Evolutionary conservation across 495 filamentous ascomycete genomes (phyloP).

Genomic region (Filosporella fistucella): DNA sequence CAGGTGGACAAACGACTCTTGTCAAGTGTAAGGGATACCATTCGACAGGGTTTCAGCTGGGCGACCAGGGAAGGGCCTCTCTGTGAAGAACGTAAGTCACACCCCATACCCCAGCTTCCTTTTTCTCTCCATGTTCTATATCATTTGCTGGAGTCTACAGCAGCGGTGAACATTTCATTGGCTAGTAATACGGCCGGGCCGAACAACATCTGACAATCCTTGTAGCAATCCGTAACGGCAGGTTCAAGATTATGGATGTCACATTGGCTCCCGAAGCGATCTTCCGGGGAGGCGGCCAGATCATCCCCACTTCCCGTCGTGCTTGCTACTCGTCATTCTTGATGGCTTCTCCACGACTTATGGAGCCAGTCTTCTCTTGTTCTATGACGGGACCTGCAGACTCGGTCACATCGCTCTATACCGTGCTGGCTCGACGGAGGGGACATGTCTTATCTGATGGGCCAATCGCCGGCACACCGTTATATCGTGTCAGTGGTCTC

Average conservation of each 20-base stretch:
- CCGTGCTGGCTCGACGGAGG: conserved; percentile 78
- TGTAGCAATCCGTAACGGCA: conserved; percentile 88
- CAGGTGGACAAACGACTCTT: conserved; percentile 87
- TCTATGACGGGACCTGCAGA: conserved; percentile 92
- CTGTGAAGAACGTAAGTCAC: conserved; percentile 90
- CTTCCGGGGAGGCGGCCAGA: conserved; percentile 91
- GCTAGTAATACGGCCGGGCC: conserved; percentile 1
- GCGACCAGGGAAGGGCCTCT: conserved; percentile 90
- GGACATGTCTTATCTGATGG: conserved; percentile 93
- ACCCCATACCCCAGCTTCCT: conserved; percentile 1
- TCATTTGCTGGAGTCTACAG: conserved; percentile 18
- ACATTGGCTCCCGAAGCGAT: conserved; percentile 84
- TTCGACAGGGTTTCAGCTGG: conserved; percentile 95
- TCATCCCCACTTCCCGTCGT: conserved; percentile 89
- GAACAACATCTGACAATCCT: conserved; percentile 12
- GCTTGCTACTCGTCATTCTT: conserved; percentile 93
- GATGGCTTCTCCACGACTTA: conserved; percentile 91
- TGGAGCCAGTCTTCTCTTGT: conserved; percentile 92
- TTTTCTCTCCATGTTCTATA: conserved; percentile 16
- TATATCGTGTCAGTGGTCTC: conserved; percentile 84
- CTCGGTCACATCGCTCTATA: conserved; percentile 83
- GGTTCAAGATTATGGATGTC: conserved; percentile 91
- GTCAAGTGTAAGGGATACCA: conserved; percentile 81
- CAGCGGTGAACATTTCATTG: conserved; percentile 24
- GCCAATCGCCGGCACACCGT: conserved; percentile 90